These are phyloP conservation scores for Poa annua DNA, from an alignment of 176 grass and related monocot genomes.

Conservation along the genomic window DNA sequence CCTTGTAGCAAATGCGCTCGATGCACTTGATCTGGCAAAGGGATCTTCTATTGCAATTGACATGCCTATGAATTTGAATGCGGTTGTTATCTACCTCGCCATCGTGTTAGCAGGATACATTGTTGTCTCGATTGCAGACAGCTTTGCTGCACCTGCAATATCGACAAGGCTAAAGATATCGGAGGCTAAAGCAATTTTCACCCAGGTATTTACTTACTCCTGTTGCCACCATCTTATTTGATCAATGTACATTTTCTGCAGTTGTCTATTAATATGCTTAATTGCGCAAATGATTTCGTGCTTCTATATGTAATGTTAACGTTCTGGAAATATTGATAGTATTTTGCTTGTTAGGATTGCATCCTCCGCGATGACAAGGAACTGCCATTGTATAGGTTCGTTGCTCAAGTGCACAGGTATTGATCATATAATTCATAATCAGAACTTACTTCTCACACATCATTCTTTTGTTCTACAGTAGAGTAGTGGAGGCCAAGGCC, in stretches of 20 bases:
- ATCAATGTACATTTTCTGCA: constrained; percentile 18
- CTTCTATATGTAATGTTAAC: constrained; percentile 5
- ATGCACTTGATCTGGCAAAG: constrained; percentile 72
- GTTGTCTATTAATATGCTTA: constrained; percentile 16
- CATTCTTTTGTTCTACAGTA: constrained; percentile 60
- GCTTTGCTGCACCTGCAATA: constrained; percentile 95
- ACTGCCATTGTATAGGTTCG: constrained; percentile 84
- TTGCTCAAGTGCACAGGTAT: constrained; percentile 22
- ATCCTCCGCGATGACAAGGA: constrained; percentile 89
- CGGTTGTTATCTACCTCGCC: constrained; percentile 86
- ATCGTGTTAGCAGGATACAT: constrained; percentile 79
- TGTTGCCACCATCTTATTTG: constrained; percentile 12
- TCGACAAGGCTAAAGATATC: constrained; percentile 75
- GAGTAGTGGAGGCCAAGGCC: constrained; percentile 82
- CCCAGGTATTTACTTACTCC: constrained; percentile 59
- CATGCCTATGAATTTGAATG: constrained; percentile 92
- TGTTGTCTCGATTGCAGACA: constrained; percentile 97
- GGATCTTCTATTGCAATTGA: constrained; percentile 91
- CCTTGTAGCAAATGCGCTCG: constrained; percentile 83
- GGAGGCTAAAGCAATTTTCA: constrained; percentile 94
- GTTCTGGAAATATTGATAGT: constrained; percentile 10
- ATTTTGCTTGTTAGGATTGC: constrained; percentile 73
- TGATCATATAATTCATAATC: background rate
- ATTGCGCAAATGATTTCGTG: constrained; percentile 27
- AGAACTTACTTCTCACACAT: constrained; percentile 47